These are phyloP conservation scores for Coemansia sp. DNA, from an alignment of 192 early-diverging fungal genomes.

Conservation along the genomic window DNA sequence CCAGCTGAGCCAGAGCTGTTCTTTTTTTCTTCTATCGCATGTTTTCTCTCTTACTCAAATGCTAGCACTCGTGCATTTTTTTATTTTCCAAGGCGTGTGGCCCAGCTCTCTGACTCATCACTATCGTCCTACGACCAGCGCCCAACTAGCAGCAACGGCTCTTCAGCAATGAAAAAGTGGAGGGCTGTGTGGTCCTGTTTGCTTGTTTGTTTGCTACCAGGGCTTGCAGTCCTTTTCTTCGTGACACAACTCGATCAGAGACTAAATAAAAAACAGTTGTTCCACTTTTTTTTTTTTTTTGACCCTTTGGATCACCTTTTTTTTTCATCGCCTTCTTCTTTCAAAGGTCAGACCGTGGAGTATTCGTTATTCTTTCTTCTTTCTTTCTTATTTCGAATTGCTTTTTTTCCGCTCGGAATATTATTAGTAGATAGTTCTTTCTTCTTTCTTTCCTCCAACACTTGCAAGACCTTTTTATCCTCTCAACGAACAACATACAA, in stretches of 20 bases:
- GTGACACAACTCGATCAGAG: neutral
- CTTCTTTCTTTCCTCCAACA: neutral
- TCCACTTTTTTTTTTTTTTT: neutral
- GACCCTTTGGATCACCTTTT: neutral
- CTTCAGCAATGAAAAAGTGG: no score
- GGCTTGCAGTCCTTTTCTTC: neutral
- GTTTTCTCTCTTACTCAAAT: no score
- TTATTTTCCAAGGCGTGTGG: no score
- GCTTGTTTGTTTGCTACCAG: no score
- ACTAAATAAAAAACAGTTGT: neutral
- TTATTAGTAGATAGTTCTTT: neutral
- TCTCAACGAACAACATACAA: neutral
- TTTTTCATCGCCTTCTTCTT: no score
- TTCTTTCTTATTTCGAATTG: neutral
- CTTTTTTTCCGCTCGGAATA: neutral
- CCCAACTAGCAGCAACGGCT: no score
- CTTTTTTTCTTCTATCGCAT: neutral
- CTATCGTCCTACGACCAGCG: no score
- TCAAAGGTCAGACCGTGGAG: neutral
- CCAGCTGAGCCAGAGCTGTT: conserved; percentile 52
- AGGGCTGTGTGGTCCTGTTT: no score
- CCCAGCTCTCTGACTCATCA: no score
- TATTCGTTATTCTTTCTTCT: neutral
- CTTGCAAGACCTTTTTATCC: neutral
- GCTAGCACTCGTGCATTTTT: no score